Base-by-base conservation (phyloP, 306 rosid genomes). In the Fragaria nilgerrensis region DNA sequence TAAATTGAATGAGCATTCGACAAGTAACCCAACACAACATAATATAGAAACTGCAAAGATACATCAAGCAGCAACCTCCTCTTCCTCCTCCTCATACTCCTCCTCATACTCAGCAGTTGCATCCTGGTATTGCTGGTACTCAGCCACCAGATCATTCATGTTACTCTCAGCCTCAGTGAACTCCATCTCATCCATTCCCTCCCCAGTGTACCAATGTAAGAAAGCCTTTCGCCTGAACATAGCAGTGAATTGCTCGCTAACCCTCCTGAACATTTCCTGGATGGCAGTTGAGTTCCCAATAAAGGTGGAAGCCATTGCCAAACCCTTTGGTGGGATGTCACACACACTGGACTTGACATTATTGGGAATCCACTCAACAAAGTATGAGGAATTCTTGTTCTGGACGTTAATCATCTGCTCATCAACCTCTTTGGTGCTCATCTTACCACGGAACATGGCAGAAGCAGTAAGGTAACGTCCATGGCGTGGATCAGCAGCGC, bases 151-250 rank as follows among this genome's bases (percentile, higher is more conserved):
- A 83, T 92, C 97, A 13, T 92, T 92, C 96, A 92, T 92, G 87
- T 92, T 92, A 27, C 90, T 86, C 93, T 90, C 97, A 4, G 97
- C 97, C 87, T 92, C 95, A 0, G 97, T 92, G 80, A 92, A 92
- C 90, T 92, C 97, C 97, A 92, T 92, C 80, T 92, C 95, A 64
- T 92, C 97, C 97, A 92, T 92, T 85, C 95, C 97, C 87, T 92
- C 97, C 1, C 95, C 97, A 0, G 95, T 92, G 89, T 92, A 92
- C 97, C 97, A 92, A 50, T 92, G 89, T 81, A 86, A 76, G 82
- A 86, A 86, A 72, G 89, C 89, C 85, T 86, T 86, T 67, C 97
- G 93, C 90, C 95, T 84, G 69, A 92, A 90, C 97, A 92, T 92
- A 3, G 97, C 95, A 3, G 97, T 92, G 88, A 92, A 90, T 87